phyloP scores from a whole-genome alignment of 352 stramenopile genomes.

The Pythium biforme region DNA sequence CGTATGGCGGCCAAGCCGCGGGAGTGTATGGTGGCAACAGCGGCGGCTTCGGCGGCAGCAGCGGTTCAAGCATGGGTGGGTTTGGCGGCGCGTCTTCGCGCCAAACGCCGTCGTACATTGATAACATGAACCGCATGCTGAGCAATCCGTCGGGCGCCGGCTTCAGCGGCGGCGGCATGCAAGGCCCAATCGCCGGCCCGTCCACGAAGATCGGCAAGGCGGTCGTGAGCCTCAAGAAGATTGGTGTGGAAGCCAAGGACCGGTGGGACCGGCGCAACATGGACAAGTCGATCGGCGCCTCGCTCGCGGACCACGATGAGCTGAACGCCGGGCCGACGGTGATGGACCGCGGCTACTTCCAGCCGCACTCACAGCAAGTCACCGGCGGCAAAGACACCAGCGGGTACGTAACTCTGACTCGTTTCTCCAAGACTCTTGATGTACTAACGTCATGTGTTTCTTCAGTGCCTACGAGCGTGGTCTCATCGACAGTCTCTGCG shows the following conservation, averaged over 20 bases:
- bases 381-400: constrained; percentile 72
- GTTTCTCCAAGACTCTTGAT: background rate
- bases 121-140: constrained; percentile 65
- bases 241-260: constrained; percentile 71
- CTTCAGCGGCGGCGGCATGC: constrained; percentile 20
- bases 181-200: constrained; percentile 29
- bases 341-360: constrained; percentile 75
- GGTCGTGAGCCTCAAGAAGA: constrained; percentile 80
- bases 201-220: constrained; percentile 72
- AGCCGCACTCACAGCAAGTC: constrained; percentile 58
- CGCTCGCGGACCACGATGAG: constrained; percentile 83
- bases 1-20: constrained; percentile 21
- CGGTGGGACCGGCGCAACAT: constrained; percentile 88
- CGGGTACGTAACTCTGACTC: constrained; percentile 35
- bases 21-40: constrained; percentile 6
- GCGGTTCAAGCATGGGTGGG: constrained; percentile 4
- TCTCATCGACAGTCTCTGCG: constrained; percentile 83
- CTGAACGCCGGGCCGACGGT: constrained; percentile 59
- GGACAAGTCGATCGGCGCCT: constrained; percentile 90
- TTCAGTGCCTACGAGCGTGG: constrained; percentile 79
- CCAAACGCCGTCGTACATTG: constrained; percentile 38
- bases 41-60: constrained; percentile 25
- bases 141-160: constrained; percentile 17
- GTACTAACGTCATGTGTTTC: background rate
- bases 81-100: constrained; percentile 23